Conservation (phyloP, 106 monocot genomes). For the Acorus gramineus region DNA sequence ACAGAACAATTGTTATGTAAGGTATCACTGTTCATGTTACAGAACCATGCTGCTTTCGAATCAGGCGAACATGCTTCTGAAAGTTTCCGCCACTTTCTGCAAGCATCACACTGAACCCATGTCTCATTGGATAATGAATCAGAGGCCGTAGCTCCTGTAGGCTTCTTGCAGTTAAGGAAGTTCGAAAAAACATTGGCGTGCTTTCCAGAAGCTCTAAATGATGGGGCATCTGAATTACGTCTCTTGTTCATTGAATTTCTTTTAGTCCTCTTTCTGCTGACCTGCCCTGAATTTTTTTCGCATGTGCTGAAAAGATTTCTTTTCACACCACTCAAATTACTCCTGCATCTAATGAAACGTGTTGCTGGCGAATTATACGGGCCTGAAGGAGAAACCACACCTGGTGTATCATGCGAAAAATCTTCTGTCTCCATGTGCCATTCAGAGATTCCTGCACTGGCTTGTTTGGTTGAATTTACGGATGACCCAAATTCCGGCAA, state of each 20-base stretch:
- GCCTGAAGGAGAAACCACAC: conserved; percentile 14
- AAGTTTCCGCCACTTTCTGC: conserved; percentile 88
- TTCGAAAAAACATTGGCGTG: neutral
- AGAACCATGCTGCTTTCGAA: conserved; percentile 74
- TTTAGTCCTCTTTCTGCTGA: conserved; percentile 9
- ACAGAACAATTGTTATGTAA: conserved; percentile 51
- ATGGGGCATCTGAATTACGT: conserved; percentile 1
- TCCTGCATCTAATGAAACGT: conserved; percentile 25
- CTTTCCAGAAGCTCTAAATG: neutral
- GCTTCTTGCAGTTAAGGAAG: conserved; percentile 18
- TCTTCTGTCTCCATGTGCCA: neutral
- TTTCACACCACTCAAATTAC: conserved; percentile 20
- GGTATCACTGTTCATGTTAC: conserved; percentile 77
- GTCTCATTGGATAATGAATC: conserved; percentile 41
- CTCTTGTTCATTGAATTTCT: conserved; percentile 8
- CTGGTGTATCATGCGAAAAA: conserved; percentile 12
- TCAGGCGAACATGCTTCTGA: conserved; percentile 31
- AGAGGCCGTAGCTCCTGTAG: conserved; percentile 13
- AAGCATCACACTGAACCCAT: conserved; percentile 98
- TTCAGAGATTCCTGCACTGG: conserved; percentile 11
- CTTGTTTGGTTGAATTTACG: conserved; percentile 12
- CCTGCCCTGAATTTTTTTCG: conserved; percentile 14
- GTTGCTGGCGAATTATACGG: conserved; percentile 11
- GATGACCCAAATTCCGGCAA: conserved; percentile 3
- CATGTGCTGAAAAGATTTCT: conserved; percentile 50